Percentiles rank a stretch among this genome's conserved stretches.
Conservation (phyloP, 345 rosid genomes). For the Eucalyptus sideroxylon region DNA sequence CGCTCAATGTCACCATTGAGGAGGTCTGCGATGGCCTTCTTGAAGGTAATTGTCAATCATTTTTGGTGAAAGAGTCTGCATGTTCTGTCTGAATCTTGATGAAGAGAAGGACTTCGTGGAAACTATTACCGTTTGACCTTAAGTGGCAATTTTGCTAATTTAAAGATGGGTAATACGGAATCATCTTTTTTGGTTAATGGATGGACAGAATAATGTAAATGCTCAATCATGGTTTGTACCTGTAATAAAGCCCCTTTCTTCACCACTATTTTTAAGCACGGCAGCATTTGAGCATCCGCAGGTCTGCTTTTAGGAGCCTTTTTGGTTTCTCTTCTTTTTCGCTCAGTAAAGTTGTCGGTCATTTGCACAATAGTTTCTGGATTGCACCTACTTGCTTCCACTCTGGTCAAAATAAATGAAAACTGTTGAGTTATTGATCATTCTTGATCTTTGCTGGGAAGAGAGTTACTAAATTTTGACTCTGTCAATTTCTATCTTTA, state of each 20-base stretch:
- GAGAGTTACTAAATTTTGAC: neutral
- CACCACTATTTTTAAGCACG: neutral
- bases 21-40: slow-evolving; percentile 96
- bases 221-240: neutral
- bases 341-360: neutral
- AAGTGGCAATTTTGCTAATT: neutral
- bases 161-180: neutral
- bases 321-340: neutral
- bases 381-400: neutral
- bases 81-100: neutral
- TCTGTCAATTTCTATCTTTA: neutral
- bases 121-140: neutral
- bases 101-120: neutral
- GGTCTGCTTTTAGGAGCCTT: neutral
- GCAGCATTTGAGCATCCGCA: neutral
- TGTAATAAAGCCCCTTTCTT: neutral
- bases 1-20: slow-evolving; percentile 84
- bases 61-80: neutral
- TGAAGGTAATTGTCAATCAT: slow-evolving; percentile 48
- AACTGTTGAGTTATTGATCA: neutral
- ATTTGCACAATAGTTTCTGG: neutral
- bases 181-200: neutral
- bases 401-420: neutral
- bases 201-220: neutral
- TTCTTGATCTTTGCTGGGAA: neutral